A percentile compares a stretch with the other conserved stretches of the same genome.
phyloP scores from a whole-genome alignment of 306 rosid genomes.

The Corylus americana region DNA sequence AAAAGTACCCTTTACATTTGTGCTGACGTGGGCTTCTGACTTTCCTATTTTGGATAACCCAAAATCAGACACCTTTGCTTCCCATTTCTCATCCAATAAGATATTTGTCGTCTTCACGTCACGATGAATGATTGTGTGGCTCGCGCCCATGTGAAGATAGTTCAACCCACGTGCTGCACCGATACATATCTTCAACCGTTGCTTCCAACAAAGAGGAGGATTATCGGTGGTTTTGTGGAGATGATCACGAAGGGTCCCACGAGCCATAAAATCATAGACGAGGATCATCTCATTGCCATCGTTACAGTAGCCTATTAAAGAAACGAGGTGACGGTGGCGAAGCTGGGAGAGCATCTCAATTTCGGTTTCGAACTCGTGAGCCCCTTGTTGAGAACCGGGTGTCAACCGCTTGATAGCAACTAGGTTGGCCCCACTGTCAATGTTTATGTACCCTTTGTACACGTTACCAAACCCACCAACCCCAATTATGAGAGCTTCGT shows the following conservation, averaged over 20 bases:
- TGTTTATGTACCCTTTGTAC: no score
- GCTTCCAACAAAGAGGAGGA: not conserved
- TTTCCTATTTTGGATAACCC: not conserved
- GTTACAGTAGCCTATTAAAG: no score
- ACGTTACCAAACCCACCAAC: no score
- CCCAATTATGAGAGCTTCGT: no score
- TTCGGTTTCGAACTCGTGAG: no score
- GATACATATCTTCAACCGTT: not conserved
- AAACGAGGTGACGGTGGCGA: no score
- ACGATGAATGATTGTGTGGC: not conserved
- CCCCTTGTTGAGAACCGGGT: no score
- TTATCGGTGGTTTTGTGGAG: not conserved
- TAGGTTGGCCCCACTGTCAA: no score
- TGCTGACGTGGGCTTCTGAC: not conserved
- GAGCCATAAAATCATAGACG: not conserved
- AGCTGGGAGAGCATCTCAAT: no score
- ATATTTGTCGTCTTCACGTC: not conserved
- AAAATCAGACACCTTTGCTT: not conserved
- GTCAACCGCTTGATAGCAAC: no score
- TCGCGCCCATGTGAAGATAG: not conserved
- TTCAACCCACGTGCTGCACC: not conserved
- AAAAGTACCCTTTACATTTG: no score
- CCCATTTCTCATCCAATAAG: not conserved
- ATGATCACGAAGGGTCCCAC: not conserved
- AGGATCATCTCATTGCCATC: not conserved